Conservation (phyloP, 2,329 filamentous ascomycete genomes). For the Fusarium incarnatum region DNA sequence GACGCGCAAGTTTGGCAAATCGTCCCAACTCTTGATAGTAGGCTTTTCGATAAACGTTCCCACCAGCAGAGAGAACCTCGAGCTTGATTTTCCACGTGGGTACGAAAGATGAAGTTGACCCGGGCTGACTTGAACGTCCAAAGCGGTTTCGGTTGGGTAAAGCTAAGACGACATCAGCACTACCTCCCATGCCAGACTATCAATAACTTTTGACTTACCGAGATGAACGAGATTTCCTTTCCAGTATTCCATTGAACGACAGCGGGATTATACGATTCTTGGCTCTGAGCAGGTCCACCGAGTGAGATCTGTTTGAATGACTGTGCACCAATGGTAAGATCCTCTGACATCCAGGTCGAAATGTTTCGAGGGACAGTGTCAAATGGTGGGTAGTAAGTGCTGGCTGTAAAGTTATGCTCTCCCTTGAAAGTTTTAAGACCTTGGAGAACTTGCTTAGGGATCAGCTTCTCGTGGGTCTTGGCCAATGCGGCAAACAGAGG, state of each 20-base stretch:
- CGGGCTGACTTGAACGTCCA: slow-evolving; percentile 21
- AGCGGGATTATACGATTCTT: slow-evolving; percentile 67
- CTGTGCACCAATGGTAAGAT: slow-evolving; percentile 70
- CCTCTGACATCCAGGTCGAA: slow-evolving; percentile 66
- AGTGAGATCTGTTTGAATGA: slow-evolving; percentile 67
- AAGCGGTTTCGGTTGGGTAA: slow-evolving; percentile 48
- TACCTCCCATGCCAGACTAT: slow-evolving; percentile 49
- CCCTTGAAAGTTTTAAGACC: slow-evolving; percentile 61
- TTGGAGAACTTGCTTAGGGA: slow-evolving; percentile 56
- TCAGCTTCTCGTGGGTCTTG: slow-evolving; percentile 59
- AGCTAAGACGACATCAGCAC: slow-evolving; percentile 52
- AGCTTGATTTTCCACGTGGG: slow-evolving; percentile 61
- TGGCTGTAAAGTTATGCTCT: slow-evolving; percentile 64
- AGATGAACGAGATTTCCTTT: slow-evolving; percentile 49
- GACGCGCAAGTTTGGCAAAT: slow-evolving; percentile 61
- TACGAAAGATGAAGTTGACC: slow-evolving; percentile 62
- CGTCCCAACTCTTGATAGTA: slow-evolving; percentile 59
- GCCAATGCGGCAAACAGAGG: slow-evolving; percentile 68
- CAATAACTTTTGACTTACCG: slow-evolving; percentile 37
- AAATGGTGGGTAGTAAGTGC: slow-evolving; percentile 68
- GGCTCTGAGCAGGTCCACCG: slow-evolving; percentile 65
- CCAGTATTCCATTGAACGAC: slow-evolving; percentile 69
- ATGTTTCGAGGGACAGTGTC: slow-evolving; percentile 69
- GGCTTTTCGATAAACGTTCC: slow-evolving; percentile 58
- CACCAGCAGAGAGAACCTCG: slow-evolving; percentile 63